phyloP scores from a whole-genome alignment of 495 filamentous ascomycete species.

The Lepraria neglecta region DNA sequence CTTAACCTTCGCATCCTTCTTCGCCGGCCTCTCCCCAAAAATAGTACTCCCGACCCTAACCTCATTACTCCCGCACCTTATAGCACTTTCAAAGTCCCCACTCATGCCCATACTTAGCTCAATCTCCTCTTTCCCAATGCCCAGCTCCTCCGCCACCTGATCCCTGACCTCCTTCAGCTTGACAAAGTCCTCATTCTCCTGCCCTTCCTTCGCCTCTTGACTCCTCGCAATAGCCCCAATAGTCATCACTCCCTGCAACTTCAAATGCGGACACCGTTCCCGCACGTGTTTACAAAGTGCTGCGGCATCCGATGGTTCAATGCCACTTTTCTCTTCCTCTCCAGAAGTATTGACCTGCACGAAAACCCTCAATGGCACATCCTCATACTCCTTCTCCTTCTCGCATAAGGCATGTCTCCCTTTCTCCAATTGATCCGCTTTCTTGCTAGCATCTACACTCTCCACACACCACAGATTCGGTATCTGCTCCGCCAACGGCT shows the following conservation, averaged over 20 bases:
- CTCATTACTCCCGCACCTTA: constrained; percentile 75
- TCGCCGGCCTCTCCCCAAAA: constrained; percentile 74
- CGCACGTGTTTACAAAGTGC: constrained; percentile 60
- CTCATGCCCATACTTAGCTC: constrained; percentile 85
- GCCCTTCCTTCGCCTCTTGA: constrained; percentile 59
- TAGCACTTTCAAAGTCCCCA: constrained; percentile 86
- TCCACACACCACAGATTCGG: constrained; percentile 91
- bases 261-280: constrained; percentile 63
- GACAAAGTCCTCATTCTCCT: constrained; percentile 87
- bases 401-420: constrained; percentile 53
- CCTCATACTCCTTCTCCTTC: constrained; percentile 23
- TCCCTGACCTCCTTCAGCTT: constrained; percentile 64
- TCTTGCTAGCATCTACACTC: constrained; percentile 80
- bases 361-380: constrained; percentile 57
- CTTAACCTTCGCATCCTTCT: constrained; percentile 58
- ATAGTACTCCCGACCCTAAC: constrained; percentile 95
- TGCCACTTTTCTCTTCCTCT: constrained; percentile 77
- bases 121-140: constrained; percentile 40
- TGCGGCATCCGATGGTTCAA: constrained; percentile 56
- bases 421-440: constrained; percentile 73
- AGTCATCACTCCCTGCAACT: constrained; percentile 84
- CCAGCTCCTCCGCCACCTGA: constrained; percentile 47
- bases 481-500: constrained; percentile 70
- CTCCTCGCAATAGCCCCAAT: constrained; percentile 89
- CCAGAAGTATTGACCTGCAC: constrained; percentile 94